Evolutionary conservation across 495 filamentous ascomycete genomes (phyloP), one percentile per base, ranked within the genome.

Genomic region (Xylaria castorea): DNA sequence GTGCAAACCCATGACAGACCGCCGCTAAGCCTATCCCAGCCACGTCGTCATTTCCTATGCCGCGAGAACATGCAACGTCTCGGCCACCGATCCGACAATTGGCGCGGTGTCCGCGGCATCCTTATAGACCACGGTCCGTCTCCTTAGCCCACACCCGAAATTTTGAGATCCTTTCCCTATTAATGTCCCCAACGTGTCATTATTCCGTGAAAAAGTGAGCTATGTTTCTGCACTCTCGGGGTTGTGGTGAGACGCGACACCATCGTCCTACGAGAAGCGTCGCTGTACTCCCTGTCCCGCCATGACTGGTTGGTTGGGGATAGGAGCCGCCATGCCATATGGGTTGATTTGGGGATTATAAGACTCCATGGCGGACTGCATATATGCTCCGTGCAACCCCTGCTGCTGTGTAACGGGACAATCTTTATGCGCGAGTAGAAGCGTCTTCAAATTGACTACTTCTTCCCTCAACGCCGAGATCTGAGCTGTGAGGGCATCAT

Each of bases 361-460:
- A 6, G 83, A 76, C 63, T 85, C 83, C 76, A 84, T 81, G 16
- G 77, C 66, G 65, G 82, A 82, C 71, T 89, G 87, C 89, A 94
- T 91, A 76, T 88, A 89, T 12, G 91, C 84, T 32, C 88, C 87
- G 61, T 89, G 87, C 12, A 97, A 80, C 14, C 94, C 94, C 80
- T 98, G 97, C 34, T 91, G 89, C 77, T 97, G 93, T 9, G 94
- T 92, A 30, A 98, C 92, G 1, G 97, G 94, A 75, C 96, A 99
- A 79, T 99, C 97, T 79, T 99, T 99, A 81, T 99, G 96, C 2
- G 95, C 94, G 7, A 98, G 87, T 46, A 99, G 85, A 1, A 98
- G 85, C 0, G 94, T 97, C 86, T 98, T 99, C 53, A 99, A 88
- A 68, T 94, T 95, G 74, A 98, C 94, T 66, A 99, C 78, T 66